A percentile compares a stretch with the other conserved stretches of the same genome.
These are phyloP conservation scores for Kwoniella pini DNA, from an alignment of 768 basidiomycete genomes.

Conservation along the genomic window DNA sequence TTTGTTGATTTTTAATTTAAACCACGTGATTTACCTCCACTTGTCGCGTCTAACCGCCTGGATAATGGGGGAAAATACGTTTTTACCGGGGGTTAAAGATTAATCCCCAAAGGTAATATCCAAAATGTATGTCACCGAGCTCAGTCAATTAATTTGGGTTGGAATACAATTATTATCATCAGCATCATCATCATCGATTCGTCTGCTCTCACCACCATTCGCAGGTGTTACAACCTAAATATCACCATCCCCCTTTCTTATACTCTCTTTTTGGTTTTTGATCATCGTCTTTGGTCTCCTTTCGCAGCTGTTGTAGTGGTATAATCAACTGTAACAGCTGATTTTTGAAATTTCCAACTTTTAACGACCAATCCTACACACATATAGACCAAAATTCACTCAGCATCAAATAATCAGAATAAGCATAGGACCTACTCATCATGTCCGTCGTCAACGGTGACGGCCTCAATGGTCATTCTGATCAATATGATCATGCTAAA, in stretches of 20 bases:
- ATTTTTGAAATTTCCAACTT: neutral
- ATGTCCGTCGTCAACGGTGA: constrained; percentile 25
- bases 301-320: neutral
- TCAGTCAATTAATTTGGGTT: neutral
- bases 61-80: constrained; percentile 1
- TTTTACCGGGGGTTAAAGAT: constrained; percentile 1
- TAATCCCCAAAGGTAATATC: constrained; percentile 8
- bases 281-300: neutral
- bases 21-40: constrained; percentile 12
- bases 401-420: neutral
- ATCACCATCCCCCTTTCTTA: neutral
- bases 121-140: neutral
- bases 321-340: neutral
- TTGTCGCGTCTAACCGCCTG: neutral
- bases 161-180: neutral
- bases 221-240: neutral
- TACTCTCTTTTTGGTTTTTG: neutral
- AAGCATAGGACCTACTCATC: neutral
- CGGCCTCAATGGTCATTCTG: constrained; percentile 24
- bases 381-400: neutral
- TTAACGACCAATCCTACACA: neutral
- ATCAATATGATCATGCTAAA: constrained; percentile 61
- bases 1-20: constrained; percentile 10
- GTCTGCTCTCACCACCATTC: neutral
- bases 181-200: neutral